Evolutionary conservation across 805 yeast genomes (phyloP).

Genomic region (Priceomyces haplophilus): DNA sequence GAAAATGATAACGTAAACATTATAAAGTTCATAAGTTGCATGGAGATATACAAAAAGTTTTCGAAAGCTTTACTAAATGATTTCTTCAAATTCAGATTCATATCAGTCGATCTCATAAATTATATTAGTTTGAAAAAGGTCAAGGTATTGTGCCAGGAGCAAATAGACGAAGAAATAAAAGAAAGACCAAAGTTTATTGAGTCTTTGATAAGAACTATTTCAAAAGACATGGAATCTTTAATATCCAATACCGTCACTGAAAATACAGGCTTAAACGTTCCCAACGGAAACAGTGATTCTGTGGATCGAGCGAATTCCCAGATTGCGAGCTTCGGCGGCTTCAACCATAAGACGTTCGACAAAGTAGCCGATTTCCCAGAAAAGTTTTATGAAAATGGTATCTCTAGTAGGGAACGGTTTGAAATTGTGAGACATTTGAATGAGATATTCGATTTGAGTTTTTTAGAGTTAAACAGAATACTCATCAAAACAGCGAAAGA

Average conservation of each 20-base stretch:
- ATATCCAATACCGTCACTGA: not conserved
- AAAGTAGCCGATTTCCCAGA: conserved; percentile 6
- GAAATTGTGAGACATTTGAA: conserved; percentile 7
- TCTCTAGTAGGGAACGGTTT: conserved; percentile 10
- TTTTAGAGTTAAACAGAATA: conserved; percentile 11
- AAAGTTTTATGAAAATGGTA: conserved; percentile 12
- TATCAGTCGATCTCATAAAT: conserved; percentile 9
- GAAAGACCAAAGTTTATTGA: conserved; percentile 6
- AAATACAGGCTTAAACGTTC: not conserved
- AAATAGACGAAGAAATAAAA: conserved; percentile 4
- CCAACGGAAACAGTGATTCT: not conserved
- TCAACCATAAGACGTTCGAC: conserved; percentile 4
- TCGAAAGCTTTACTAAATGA: conserved; percentile 8
- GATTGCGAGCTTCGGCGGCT: too few species aligned
- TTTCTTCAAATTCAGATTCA: conserved; percentile 13
- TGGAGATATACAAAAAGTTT: conserved; percentile 7
- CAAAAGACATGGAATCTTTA: not conserved
- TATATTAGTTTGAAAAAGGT: not conserved
- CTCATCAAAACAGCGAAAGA: conserved; percentile 8
- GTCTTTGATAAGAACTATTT: not conserved
- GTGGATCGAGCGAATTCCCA: too few species aligned
- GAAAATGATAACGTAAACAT: conserved; percentile 6
- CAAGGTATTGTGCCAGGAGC: conserved; percentile 4
- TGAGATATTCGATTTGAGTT: conserved; percentile 10
- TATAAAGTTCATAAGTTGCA: conserved; percentile 3